A percentile compares a stretch with the other conserved stretches of the same genome.
Conservation (phyloP, 768 basidiomycete genomes). For the Psilocybe tampanensis region DNA sequence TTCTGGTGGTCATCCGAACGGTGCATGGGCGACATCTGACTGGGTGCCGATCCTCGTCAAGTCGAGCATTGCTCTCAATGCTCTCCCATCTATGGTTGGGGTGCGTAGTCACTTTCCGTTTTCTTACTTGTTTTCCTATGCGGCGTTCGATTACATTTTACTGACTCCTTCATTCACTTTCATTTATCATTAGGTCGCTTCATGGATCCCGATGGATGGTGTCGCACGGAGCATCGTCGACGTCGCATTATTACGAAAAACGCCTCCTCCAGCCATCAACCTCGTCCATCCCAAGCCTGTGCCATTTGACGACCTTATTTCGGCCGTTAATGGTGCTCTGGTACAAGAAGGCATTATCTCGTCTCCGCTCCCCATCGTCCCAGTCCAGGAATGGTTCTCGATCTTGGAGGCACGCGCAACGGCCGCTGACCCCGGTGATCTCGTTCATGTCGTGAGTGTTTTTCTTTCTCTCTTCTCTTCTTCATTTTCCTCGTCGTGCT, state of each 20-base stretch:
- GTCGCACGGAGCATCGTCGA: constrained; percentile 34
- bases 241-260: constrained; percentile 25
- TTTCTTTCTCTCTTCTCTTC: not conserved
- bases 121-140: not conserved
- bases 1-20: constrained; percentile 33
- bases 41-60: constrained; percentile 45
- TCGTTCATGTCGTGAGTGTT: constrained; percentile 35
- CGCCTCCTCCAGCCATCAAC: constrained; percentile 30
- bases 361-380: constrained; percentile 20
- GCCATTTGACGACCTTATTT: constrained; percentile 29
- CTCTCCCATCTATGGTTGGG: constrained; percentile 30
- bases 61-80: constrained; percentile 31
- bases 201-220: constrained; percentile 41
- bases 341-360: constrained; percentile 13
- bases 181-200: constrained; percentile 17
- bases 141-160: too few species aligned
- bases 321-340: constrained; percentile 20
- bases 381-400: constrained; percentile 31
- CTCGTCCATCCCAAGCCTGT: constrained; percentile 39
- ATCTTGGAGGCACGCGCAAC: constrained; percentile 25
- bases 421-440: constrained; percentile 24
- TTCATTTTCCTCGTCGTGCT: not conserved
- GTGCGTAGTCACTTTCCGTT: constrained; percentile 16
- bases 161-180: not conserved
- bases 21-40: constrained; percentile 40